A percentile compares a stretch with the other conserved stretches of the same genome.
Conservation (phyloP, 2,329 filamentous ascomycete species). For the Neopestalotiopsis clavispora region DNA sequence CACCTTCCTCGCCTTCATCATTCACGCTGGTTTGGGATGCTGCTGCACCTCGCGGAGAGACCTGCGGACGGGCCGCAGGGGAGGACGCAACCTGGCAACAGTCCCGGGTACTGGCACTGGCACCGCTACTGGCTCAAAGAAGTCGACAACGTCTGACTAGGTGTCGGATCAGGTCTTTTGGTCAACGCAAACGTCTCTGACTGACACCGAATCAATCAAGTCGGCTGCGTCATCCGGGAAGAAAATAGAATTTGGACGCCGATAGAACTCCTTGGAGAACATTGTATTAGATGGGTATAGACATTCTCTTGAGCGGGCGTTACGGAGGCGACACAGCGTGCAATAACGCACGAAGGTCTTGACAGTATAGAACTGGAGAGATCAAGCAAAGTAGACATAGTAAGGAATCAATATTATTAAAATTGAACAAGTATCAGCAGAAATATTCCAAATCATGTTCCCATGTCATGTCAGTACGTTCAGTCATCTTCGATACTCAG, state of each 20-base stretch:
- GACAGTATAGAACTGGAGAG: neutral
- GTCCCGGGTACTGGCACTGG: neutral
- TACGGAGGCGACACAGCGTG: neutral
- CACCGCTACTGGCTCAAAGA: constrained; percentile 1
- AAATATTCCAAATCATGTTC: neutral
- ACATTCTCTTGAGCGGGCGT: neutral
- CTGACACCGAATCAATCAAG: neutral
- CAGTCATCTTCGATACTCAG: neutral
- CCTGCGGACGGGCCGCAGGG: constrained; percentile 45
- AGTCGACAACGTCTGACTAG: constrained; percentile 5
- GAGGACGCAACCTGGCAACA: constrained; percentile 22
- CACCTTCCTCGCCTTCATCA: constrained; percentile 70
- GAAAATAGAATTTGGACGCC: neutral
- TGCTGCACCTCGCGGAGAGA: constrained; percentile 69
- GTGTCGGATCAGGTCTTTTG: neutral
- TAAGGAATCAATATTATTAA: neutral
- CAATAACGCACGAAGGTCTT: neutral
- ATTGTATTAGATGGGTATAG: neutral
- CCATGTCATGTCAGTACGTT: neutral
- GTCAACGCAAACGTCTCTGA: neutral
- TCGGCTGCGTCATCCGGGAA: neutral
- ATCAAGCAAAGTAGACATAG: neutral
- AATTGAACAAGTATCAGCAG: neutral
- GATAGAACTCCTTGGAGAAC: neutral
- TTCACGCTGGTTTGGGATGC: constrained; percentile 80